Percentiles rank a stretch among this genome's conserved stretches.
These are phyloP conservation scores for Oxytropis ochrocephala DNA, from an alignment of 306 rosid genomes.

Conservation along the genomic window DNA sequence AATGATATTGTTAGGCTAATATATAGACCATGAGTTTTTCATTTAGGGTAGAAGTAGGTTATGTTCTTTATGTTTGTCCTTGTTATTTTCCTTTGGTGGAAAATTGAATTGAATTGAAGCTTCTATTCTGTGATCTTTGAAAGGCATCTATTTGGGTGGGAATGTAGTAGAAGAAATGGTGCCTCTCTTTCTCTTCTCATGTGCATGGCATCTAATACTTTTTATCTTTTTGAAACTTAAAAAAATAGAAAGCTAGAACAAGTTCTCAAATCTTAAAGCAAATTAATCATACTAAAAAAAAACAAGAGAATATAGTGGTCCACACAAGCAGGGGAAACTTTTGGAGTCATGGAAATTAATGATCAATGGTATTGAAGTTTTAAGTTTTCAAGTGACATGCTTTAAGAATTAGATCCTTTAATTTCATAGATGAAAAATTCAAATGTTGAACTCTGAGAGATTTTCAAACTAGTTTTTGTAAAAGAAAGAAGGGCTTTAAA, in stretches of 20 bases:
- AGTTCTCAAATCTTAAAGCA: slow-evolving; percentile 35
- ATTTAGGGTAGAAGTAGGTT: neutral
- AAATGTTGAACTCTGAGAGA: neutral
- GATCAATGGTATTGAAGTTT: slow-evolving; percentile 10
- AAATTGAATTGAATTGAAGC: neutral
- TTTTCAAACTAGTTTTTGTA: slow-evolving; percentile 2
- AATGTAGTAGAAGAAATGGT: slow-evolving; percentile 19
- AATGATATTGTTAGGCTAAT: neutral
- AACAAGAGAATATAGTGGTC: slow-evolving; percentile 21
- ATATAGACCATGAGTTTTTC: slow-evolving; percentile 45
- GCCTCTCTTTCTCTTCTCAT: slow-evolving; percentile 13
- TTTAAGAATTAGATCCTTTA: slow-evolving; percentile 22
- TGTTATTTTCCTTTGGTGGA: neutral
- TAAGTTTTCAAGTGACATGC: neutral
- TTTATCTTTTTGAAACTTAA: neutral
- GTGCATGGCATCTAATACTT: slow-evolving; percentile 48
- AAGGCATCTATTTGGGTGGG: slow-evolving; percentile 36
- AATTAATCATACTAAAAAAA: slow-evolving; percentile 13
- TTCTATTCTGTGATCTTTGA: neutral
- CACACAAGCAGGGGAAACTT: neutral
- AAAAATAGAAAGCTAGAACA: slow-evolving; percentile 32
- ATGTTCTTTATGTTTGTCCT: neutral
- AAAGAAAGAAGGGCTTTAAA: neutral
- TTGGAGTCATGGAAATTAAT: neutral
- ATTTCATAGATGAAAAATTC: neutral